Evolutionary conservation across 2,329 filamentous ascomycete species (phyloP), one percentile per base, ranked within the genome.

Genomic region (Blastomyces percursus): DNA sequence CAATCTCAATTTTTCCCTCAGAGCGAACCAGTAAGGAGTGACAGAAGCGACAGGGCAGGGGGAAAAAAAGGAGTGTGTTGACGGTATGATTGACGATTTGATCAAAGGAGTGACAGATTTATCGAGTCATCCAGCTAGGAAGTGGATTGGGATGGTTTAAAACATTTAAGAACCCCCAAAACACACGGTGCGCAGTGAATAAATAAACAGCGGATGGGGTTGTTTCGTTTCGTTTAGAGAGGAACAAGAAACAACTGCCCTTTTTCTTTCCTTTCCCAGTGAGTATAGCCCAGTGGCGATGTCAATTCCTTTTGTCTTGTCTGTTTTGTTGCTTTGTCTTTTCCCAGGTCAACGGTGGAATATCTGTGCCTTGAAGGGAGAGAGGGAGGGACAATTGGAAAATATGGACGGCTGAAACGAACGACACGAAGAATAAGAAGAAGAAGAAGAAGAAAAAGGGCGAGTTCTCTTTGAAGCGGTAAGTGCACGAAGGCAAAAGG

Each of bases 401-500:
- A 27, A 59, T n/a, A 56, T n/a, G 32, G 56, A 21, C 11, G n/a
- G 35, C 35, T 35, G 35, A 56, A 56, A 56, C 19, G 54, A 59
- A 48, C 16, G 56, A 14, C 56, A 58, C 16, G 42, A 44, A 57
- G 16, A 42, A n/a, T n/a, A n/a, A 42, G 32, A 40, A 57, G 2
- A 30, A 30, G 27, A 30, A 30, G 2, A 30, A 30, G 27, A 30
- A 30, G 27, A 2, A 30, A 6, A 48, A 48, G 6, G 24, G 14
- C 32, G 42, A 44, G n/a, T 9, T 19, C 56, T 59, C 42, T 11
- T 48, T 48, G 56, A 59, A 48, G 56, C 56, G 56, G 56, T 59
- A 27, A 21, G 12, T n/a, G 56, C 56, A 46, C 56, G 42, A 46
- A 59, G 40, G 56, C 56, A 44, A 59, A 59, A 51, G 35, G 56